A percentile compares a stretch with the other conserved stretches of the same genome.
These are phyloP conservation scores for Boletus pseudo-olivaceus DNA, from an alignment of 768 basidiomycete species.

Conservation along the genomic window DNA sequence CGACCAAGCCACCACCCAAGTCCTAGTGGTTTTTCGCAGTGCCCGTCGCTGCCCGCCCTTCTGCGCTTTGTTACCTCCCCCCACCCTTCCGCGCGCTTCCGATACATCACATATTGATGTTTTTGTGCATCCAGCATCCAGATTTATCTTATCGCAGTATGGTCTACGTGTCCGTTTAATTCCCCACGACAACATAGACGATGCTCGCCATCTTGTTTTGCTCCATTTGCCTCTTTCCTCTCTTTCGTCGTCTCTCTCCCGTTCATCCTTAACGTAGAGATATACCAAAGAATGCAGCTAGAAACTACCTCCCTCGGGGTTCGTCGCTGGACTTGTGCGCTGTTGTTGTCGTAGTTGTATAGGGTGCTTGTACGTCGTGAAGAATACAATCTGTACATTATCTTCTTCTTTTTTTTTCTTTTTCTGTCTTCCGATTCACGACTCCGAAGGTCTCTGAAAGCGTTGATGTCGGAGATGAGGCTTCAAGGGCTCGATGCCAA, in stretches of 20 bases:
- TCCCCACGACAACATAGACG: conserved; percentile 4
- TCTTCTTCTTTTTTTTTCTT: not conserved
- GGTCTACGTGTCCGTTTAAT: conserved; percentile 2
- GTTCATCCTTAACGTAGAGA: conserved; percentile 13
- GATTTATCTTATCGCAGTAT: conserved; percentile 4
- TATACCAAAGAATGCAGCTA: conserved; percentile 23
- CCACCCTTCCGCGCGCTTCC: not conserved
- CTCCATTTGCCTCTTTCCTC: not conserved
- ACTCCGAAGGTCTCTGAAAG: too few species aligned
- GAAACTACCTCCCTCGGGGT: conserved; percentile 5
- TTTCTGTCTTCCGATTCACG: too few species aligned
- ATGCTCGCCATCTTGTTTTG: not conserved
- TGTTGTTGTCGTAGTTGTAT: not conserved
- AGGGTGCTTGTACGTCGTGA: too few species aligned
- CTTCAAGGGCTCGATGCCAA: too few species aligned
- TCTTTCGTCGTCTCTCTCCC: not conserved
- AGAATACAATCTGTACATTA: conserved; percentile 1
- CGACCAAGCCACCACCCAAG: conserved; percentile 15
- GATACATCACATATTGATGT: not conserved
- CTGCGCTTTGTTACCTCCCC: not conserved
- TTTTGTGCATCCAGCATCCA: not conserved
- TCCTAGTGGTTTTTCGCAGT: not conserved
- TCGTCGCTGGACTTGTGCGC: not conserved
- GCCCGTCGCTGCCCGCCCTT: not conserved
- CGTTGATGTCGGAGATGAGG: too few species aligned